Evolutionary conservation across 176 grass and related monocot genomes (phyloP).

Genomic region (Bolboschoenus planiculmis): DNA sequence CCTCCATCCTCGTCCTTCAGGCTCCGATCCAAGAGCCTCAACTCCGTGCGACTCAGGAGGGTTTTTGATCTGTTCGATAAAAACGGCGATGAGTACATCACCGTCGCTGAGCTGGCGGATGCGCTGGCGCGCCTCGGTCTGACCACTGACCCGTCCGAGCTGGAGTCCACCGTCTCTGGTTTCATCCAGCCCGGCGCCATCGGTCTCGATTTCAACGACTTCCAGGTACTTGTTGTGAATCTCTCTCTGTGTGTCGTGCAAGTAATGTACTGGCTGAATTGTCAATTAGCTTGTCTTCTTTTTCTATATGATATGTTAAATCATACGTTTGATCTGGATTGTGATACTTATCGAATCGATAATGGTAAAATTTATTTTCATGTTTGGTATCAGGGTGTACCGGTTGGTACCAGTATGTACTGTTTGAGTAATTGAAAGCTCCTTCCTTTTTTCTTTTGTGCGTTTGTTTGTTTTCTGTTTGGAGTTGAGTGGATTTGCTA

Average conservation of each 20-base stretch:
- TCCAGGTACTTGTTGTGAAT: constrained; percentile 10
- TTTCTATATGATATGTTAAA: neutral
- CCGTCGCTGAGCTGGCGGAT: constrained; percentile 15
- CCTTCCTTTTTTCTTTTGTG: neutral
- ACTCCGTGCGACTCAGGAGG: constrained; percentile 25
- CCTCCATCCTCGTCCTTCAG: constrained; percentile 23
- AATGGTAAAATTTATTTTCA: neutral
- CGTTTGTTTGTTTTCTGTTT: neutral
- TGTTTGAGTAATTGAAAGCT: neutral
- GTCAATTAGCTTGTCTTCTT: neutral
- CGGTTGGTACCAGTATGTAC: neutral
- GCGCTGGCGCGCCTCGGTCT: constrained; percentile 22
- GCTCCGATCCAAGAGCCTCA: constrained; percentile 27
- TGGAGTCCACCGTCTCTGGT: neutral
- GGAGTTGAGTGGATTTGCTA: neutral
- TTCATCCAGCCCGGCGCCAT: constrained; percentile 13
- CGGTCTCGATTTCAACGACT: constrained; percentile 29
- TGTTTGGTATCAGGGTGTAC: too few relatives aligned
- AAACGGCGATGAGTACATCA: constrained; percentile 24
- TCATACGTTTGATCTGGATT: neutral
- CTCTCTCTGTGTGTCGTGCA: neutral
- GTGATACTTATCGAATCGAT: neutral
- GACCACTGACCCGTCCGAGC: neutral
- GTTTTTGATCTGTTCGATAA: constrained; percentile 30
- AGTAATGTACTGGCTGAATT: neutral